Percentiles rank a stretch among this genome's conserved stretches.
Conservation (phyloP, 768 basidiomycete species). For the Lactarius tabidus region DNA sequence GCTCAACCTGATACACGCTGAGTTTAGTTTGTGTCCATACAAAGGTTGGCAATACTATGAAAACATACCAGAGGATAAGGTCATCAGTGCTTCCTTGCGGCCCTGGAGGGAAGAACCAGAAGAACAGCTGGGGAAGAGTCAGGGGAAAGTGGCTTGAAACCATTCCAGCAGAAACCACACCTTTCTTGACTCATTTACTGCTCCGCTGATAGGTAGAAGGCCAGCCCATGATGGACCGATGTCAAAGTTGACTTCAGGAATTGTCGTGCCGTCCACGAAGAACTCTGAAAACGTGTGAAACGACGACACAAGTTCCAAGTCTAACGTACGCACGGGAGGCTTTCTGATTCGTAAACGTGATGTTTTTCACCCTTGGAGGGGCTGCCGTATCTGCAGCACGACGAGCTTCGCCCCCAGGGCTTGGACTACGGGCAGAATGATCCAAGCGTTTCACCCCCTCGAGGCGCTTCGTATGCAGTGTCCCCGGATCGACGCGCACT, state of each 20-base stretch:
- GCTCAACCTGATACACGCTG: slow-evolving; percentile 51
- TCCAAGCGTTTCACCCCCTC: slow-evolving; percentile 10
- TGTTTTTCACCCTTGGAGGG: slow-evolving; percentile 46
- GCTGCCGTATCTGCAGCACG: slow-evolving; percentile 3
- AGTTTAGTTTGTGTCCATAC: too few species aligned
- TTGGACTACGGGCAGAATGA: slow-evolving; percentile 4
- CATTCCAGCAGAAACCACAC: slow-evolving; percentile 34
- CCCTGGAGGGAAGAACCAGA: slow-evolving; percentile 83
- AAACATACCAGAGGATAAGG: slow-evolving; percentile 65
- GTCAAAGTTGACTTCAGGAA: slow-evolving; percentile 69
- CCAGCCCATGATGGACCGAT: slow-evolving; percentile 75
- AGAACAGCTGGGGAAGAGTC: slow-evolving; percentile 53
- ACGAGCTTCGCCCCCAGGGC: background rate
- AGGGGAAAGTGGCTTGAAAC: background rate
- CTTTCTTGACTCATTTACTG: slow-evolving; percentile 61
- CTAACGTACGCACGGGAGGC: slow-evolving; percentile 48
- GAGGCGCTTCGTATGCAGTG: slow-evolving; percentile 7
- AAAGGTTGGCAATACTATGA: background rate
- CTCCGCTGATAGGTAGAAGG: slow-evolving; percentile 61
- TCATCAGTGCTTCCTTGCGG: slow-evolving; percentile 68
- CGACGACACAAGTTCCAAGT: background rate
- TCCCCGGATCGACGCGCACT: background rate
- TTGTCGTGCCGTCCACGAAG: slow-evolving; percentile 59
- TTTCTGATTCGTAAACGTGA: slow-evolving; percentile 65
- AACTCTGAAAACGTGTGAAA: slow-evolving; percentile 44